These are phyloP conservation scores for Clavispora vitiphila DNA, from an alignment of 805 yeast genomes.

Conservation along the genomic window DNA sequence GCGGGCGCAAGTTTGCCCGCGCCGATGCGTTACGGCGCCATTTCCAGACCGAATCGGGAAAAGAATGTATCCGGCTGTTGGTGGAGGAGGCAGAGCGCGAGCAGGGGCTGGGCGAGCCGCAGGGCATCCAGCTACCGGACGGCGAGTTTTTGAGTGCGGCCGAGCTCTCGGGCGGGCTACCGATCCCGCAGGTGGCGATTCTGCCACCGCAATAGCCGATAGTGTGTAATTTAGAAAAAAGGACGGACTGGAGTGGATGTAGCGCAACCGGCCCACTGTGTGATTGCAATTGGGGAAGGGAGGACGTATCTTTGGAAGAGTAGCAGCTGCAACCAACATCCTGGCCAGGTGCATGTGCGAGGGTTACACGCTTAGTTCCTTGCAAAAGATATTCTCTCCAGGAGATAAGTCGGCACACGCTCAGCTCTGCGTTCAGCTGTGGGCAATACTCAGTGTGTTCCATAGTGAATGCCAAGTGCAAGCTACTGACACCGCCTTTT, in stretches of 20 bases:
- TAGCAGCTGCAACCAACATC: no score
- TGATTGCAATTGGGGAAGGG: no score
- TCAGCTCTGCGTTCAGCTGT: no score
- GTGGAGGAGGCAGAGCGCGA: constrained; percentile 39
- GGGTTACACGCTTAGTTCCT: no score
- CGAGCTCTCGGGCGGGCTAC: constrained; percentile 1
- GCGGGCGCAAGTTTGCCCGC: constrained; percentile 43
- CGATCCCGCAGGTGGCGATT: constrained; percentile 32
- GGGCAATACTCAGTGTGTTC: no score
- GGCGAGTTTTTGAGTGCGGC: constrained; percentile 14
- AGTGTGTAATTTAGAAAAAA: not conserved
- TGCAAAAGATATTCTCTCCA: no score
- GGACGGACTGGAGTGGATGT: not conserved
- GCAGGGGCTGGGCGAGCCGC: constrained; percentile 7
- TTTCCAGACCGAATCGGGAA: constrained; percentile 45
- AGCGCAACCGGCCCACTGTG: no score
- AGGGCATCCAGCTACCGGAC: constrained; percentile 17
- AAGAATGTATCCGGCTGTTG: constrained; percentile 35
- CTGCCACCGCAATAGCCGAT: constrained; percentile 33
- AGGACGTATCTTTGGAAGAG: no score
- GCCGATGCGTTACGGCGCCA: constrained; percentile 44
- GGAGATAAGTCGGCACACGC: no score
- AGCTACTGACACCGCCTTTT: no score
- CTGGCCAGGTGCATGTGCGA: no score
- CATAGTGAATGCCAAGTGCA: no score